phyloP scores from a whole-genome alignment of 306 rosid species.

The Pyrus communis region DNA sequence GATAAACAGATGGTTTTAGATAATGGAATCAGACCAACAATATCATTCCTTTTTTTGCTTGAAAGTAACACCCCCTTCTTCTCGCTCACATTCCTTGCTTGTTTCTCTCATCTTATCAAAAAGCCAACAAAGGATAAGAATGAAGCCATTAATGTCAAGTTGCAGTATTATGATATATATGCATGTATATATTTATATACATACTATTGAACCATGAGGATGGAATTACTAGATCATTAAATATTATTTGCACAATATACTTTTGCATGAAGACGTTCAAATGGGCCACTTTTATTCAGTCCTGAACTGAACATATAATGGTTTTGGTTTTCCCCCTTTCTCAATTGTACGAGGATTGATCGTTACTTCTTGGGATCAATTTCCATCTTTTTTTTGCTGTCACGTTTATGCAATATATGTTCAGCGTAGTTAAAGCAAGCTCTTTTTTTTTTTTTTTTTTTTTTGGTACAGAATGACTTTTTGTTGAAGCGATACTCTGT shows the following conservation, averaged over 20 bases:
- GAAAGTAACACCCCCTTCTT: not conserved
- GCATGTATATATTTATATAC: not conserved
- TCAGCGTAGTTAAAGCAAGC: not conserved
- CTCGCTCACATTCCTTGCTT: no score
- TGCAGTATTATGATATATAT: not conserved
- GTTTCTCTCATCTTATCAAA: not conserved
- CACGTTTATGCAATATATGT: not conserved
- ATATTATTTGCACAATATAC: not conserved
- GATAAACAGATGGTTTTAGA: not conserved
- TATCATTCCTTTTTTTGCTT: not conserved
- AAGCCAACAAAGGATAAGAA: not conserved
- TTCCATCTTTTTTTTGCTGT: not conserved
- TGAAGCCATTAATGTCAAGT: not conserved
- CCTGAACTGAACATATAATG: not conserved
- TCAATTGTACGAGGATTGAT: not conserved
- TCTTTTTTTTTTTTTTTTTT: slow-evolving; percentile 9
- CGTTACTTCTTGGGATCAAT: not conserved
- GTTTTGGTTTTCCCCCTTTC: not conserved
- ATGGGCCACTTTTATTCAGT: not conserved
- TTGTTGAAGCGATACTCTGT: slow-evolving; percentile 72
- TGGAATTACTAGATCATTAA: not conserved
- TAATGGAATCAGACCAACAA: not conserved
- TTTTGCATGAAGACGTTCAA: not conserved
- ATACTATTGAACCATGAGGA: not conserved
- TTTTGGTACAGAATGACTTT: slow-evolving; percentile 57